Evolutionary conservation across 2,329 filamentous ascomycete species (phyloP).

Genomic region (Sporothrix humicola): DNA sequence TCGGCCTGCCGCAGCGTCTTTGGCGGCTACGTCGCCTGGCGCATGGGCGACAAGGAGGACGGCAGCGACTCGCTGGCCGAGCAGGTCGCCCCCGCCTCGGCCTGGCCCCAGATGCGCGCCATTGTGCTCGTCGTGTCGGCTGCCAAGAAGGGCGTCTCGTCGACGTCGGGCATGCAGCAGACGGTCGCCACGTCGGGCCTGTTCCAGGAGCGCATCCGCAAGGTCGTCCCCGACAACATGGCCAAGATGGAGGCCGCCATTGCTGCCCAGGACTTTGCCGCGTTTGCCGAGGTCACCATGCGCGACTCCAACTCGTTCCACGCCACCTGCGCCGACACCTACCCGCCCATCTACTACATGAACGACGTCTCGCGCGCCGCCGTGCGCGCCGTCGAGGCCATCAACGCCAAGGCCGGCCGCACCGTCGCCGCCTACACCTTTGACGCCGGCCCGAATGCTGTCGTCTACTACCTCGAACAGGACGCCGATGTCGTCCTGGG

Average conservation of each 20-base stretch:
- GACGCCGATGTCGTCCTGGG: conserved; percentile 76
- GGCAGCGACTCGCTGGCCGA: conserved; percentile 88
- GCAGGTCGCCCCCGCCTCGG: conserved; percentile 82
- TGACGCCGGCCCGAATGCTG: conserved; percentile 94
- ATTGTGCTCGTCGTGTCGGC: conserved; percentile 89
- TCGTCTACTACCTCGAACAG: conserved; percentile 91
- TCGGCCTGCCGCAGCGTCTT: conserved; percentile 93
- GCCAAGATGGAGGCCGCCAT: conserved; percentile 42
- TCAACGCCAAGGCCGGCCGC: conserved; percentile 80
- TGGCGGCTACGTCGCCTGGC: conserved; percentile 95
- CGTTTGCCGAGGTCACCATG: conserved; percentile 92
- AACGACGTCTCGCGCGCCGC: conserved; percentile 91
- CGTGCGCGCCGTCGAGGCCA: conserved; percentile 84
- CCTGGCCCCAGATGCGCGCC: conserved; percentile 96
- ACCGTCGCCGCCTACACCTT: conserved; percentile 94
- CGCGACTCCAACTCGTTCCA: conserved; percentile 97
- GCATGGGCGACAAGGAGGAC: conserved; percentile 75
- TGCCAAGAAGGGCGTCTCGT: conserved; percentile 93
- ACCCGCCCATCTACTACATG: conserved; percentile 98
- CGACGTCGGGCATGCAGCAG: conserved; percentile 94
- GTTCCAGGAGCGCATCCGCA: conserved; percentile 75
- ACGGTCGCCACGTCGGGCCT: conserved; percentile 91
- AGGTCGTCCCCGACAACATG: conserved; percentile 63
- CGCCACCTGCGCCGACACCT: conserved; percentile 90
- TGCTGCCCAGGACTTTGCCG: conserved; percentile 72